Percentiles rank a stretch among this genome's conserved stretches.
These are phyloP conservation scores for Ramaria sp. DNA, from an alignment of 768 basidiomycete genomes.

Conservation along the genomic window DNA sequence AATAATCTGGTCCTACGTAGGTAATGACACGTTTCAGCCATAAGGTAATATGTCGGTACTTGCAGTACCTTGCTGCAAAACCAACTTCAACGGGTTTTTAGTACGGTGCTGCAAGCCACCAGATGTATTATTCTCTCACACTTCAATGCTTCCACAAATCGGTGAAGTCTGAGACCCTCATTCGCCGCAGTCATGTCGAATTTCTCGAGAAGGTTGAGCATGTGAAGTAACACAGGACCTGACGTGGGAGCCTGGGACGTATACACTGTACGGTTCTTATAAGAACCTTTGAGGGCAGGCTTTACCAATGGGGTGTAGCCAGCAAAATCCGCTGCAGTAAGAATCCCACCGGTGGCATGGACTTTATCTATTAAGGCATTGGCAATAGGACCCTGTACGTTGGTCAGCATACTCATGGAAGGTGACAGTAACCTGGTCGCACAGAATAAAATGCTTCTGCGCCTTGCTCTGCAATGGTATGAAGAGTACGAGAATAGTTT, in stretches of 20 bases:
- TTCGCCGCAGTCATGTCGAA: constrained; percentile 39
- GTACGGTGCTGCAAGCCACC: neutral
- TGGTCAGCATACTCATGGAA: constrained; percentile 6
- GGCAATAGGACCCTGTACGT: constrained; percentile 63
- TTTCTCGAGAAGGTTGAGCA: constrained; percentile 85
- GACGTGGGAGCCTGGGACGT: constrained; percentile 79
- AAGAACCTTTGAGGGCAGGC: constrained; percentile 69
- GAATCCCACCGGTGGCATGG: constrained; percentile 62
- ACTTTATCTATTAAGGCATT: constrained; percentile 68
- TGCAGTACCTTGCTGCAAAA: constrained; percentile 46
- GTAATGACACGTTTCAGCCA: neutral
- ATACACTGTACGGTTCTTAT: constrained; percentile 69
- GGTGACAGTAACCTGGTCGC: constrained; percentile 13
- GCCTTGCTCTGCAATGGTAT: constrained; percentile 63
- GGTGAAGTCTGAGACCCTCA: constrained; percentile 61
- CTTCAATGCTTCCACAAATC: constrained; percentile 78
- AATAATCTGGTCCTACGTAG: constrained; percentile 62
- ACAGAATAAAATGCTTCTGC: constrained; percentile 77
- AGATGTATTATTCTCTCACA: constrained; percentile 31
- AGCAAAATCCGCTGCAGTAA: constrained; percentile 64
- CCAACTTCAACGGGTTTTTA: constrained; percentile 32
- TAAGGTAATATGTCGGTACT: neutral
- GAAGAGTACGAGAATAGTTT: constrained; percentile 71
- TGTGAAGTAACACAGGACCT: constrained; percentile 81
- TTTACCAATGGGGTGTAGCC: constrained; percentile 59